These are phyloP conservation scores for Pilaira anomala DNA, from an alignment of 192 early-diverging fungal species.

Conservation along the genomic window DNA sequence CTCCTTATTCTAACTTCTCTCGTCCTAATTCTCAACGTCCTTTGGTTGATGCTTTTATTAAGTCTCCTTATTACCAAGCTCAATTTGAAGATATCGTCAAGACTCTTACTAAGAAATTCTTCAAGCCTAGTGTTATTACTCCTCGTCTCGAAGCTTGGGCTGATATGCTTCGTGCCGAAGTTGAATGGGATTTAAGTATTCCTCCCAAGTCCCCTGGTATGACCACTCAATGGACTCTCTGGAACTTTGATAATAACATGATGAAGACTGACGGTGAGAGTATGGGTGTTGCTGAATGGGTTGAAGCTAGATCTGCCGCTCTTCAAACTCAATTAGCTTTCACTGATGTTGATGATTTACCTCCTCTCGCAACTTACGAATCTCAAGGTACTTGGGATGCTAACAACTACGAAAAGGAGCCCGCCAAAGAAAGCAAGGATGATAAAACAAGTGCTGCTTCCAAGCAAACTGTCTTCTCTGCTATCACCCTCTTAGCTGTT, in stretches of 20 bases:
- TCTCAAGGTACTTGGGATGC: constrained; percentile 13
- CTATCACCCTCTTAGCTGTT: neutral
- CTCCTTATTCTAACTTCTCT: constrained; percentile 34
- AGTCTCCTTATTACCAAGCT: constrained; percentile 32
- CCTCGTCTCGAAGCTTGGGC: constrained; percentile 37
- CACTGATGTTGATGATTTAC: constrained; percentile 30
- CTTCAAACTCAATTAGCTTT: constrained; percentile 17
- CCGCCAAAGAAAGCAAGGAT: neutral
- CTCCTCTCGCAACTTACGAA: constrained; percentile 9
- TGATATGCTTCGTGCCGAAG: constrained; percentile 39
- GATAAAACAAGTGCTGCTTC: neutral
- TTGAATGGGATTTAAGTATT: constrained; percentile 35
- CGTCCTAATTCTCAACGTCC: constrained; percentile 28
- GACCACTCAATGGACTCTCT: constrained; percentile 15
- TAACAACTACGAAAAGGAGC: neutral
- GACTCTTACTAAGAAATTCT: constrained; percentile 36
- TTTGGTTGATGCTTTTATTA: constrained; percentile 28
- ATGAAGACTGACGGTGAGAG: constrained; percentile 18
- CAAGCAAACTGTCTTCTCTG: neutral
- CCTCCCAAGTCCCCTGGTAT: constrained; percentile 25
- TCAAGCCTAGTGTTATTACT: constrained; percentile 36
- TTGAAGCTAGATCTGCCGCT: constrained; percentile 10
- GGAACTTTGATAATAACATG: constrained; percentile 24
- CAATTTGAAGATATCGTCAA: constrained; percentile 41
- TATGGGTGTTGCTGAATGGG: constrained; percentile 29